These are phyloP conservation scores for Xylaria sp. DNA, from an alignment of 2,329 filamentous ascomycete genomes.

Conservation along the genomic window DNA sequence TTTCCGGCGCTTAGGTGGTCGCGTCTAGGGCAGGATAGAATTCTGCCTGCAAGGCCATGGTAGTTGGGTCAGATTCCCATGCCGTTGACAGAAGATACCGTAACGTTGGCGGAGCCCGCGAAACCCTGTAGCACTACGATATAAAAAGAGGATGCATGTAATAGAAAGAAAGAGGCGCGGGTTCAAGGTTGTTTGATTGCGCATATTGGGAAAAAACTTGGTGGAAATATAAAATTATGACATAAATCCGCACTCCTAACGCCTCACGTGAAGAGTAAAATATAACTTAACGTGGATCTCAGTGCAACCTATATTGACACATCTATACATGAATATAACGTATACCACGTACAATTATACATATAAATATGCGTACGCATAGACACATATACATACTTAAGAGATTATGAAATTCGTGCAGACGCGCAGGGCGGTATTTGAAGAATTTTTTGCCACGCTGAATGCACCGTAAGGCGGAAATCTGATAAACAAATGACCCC, in stretches of 20 bases:
- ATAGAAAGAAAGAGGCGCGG: constrained; percentile 24
- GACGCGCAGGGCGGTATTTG: background rate
- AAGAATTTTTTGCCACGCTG: constrained; percentile 8
- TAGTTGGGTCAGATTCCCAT: constrained; percentile 12
- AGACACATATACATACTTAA: background rate
- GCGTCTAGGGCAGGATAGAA: constrained; percentile 10
- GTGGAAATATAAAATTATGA: constrained; percentile 5
- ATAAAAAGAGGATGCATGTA: constrained; percentile 12
- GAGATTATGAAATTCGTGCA: background rate
- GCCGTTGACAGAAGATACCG: constrained; percentile 23
- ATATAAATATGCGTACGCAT: background rate
- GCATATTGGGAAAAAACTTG: constrained; percentile 22
- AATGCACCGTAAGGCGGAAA: constrained; percentile 18
- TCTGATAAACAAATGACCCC: constrained; percentile 13
- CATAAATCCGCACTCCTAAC: constrained; percentile 1
- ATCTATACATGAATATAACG: background rate
- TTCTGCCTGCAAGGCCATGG: constrained; percentile 10
- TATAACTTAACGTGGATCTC: constrained; percentile 5
- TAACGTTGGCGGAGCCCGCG: constrained; percentile 16
- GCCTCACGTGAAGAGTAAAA: constrained; percentile 20
- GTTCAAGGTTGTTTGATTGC: constrained; percentile 10
- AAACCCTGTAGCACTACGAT: background rate
- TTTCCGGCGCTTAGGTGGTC: constrained; percentile 16
- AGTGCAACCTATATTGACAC: constrained; percentile 1
- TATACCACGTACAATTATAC: background rate